Conservation (phyloP, 371 early-diverging fungal species). For the Catenaria anguillulae region DNA sequence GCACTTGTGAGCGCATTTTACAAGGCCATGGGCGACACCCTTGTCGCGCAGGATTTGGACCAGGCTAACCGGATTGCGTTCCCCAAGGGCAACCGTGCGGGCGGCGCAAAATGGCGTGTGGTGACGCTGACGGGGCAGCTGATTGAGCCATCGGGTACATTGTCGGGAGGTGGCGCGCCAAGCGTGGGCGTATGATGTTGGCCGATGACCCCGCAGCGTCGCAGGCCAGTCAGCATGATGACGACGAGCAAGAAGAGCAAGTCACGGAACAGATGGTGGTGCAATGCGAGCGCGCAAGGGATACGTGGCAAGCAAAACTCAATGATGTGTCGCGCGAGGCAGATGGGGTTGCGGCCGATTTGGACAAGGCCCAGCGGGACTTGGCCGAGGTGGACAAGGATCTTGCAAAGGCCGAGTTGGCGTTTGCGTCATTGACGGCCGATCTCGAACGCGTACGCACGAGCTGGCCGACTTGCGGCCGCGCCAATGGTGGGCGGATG, state of each 20-base stretch:
- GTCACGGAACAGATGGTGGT: conserved; percentile 42
- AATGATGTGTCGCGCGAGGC: background rate
- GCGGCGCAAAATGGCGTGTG: conserved; percentile 66
- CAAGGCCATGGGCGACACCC: conserved; percentile 77
- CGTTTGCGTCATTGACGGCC: conserved; percentile 11
- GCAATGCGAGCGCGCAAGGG: too few relatives aligned
- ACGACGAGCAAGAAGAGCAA: conserved; percentile 35
- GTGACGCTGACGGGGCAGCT: conserved; percentile 95
- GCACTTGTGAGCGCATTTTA: conserved; percentile 78
- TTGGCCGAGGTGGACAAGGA: conserved; percentile 10
- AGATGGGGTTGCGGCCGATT: conserved; percentile 8
- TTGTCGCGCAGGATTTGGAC: conserved; percentile 77
- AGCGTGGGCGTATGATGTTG: conserved; percentile 62
- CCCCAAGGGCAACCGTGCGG: too few relatives aligned
- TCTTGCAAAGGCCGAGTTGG: background rate
- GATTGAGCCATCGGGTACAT: conserved; percentile 92
- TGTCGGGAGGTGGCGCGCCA: conserved; percentile 81
- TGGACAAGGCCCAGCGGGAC: too few relatives aligned
- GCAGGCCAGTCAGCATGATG: conserved; percentile 19
- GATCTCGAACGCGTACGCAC: conserved; percentile 9
- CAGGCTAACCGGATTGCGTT: conserved; percentile 90
- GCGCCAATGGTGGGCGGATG: too few relatives aligned
- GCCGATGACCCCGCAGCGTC: background rate
- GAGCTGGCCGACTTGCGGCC: background rate
- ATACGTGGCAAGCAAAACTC: conserved; percentile 20